A percentile compares a stretch with the other conserved stretches of the same genome.
These are phyloP conservation scores for Oropetium thomaeum DNA, from an alignment of 176 grass and related monocot genomes.

Conservation along the genomic window DNA sequence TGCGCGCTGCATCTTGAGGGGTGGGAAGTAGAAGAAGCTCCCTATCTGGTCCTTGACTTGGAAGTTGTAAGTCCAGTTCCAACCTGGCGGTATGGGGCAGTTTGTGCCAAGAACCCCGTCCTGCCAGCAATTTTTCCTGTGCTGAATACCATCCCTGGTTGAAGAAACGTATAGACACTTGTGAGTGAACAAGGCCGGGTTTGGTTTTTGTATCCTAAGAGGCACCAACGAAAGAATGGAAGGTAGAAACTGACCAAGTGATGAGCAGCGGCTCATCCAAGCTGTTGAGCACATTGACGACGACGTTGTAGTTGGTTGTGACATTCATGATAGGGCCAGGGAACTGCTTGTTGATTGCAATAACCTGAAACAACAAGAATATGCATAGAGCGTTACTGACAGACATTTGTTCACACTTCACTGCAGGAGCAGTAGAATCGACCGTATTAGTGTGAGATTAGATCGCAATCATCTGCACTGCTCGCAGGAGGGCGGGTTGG, in stretches of 20 bases:
- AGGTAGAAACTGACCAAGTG: conserved; percentile 47
- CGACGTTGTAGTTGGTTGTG: conserved; percentile 80
- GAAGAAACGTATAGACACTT: background rate
- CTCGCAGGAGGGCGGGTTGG: background rate
- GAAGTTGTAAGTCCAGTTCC: conserved; percentile 98
- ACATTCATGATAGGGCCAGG: conserved; percentile 72
- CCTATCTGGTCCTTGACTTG: conserved; percentile 98
- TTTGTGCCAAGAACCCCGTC: conserved; percentile 87
- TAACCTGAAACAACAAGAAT: conserved; percentile 55
- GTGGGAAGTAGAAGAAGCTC: conserved; percentile 98
- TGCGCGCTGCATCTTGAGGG: conserved; percentile 72
- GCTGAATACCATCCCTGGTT: conserved; percentile 78
- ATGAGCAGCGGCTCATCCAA: conserved; percentile 87
- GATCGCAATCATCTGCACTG: background rate
- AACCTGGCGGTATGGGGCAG: conserved; percentile 82
- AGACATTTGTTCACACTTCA: no score
- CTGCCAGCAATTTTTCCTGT: conserved; percentile 78
- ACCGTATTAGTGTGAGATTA: background rate
- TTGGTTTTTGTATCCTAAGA: background rate
- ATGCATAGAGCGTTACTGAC: background rate
- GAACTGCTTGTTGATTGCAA: conserved; percentile 77
- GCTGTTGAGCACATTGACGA: conserved; percentile 83
- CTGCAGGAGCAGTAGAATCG: no score
- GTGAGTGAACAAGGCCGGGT: background rate
- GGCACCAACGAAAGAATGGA: no score